These are phyloP conservation scores for Fusarium bactridioides DNA, from an alignment of 2,329 filamentous ascomycete species.

Conservation along the genomic window DNA sequence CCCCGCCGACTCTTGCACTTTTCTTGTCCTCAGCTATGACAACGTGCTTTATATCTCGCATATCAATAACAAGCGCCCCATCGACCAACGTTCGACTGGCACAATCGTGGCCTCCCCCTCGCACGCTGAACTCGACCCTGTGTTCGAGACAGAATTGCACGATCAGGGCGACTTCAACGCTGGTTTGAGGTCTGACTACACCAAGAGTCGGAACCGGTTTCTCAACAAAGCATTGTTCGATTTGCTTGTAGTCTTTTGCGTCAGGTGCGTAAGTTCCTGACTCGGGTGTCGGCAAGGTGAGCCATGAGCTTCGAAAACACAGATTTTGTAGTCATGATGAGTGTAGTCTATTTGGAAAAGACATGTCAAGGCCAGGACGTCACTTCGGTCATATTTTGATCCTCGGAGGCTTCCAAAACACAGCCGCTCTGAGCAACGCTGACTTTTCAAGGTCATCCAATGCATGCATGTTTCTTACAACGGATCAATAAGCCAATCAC, in stretches of 20 bases:
- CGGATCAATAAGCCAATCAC: not conserved
- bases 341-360: fast-evolving
- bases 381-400: not conserved
- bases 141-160: not conserved
- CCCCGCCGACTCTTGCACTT: not conserved
- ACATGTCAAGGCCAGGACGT: not conserved
- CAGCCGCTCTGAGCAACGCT: fast-evolving
- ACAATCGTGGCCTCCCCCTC: conserved; percentile 16
- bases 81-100: not conserved
- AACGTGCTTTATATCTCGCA: conserved; percentile 23
- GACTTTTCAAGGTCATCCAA: fast-evolving
- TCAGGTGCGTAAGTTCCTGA: fast-evolving
- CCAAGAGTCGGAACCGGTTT: not conserved
- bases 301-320: not conserved
- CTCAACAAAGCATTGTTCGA: not conserved
- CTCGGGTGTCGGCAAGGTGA: not conserved
- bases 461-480: not conserved
- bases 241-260: conserved; percentile 26
- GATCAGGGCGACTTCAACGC: not conserved
- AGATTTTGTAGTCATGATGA: not conserved
- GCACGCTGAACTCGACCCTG: not conserved
- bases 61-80: conserved; percentile 9
- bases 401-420: fast-evolving
- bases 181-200: not conserved
- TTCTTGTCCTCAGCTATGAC: not conserved